A percentile compares a stretch with the other conserved stretches of the same genome.
Evolutionary conservation across 768 basidiomycete genomes (phyloP).

Genomic region (Coprinopsis strossmayeri): DNA sequence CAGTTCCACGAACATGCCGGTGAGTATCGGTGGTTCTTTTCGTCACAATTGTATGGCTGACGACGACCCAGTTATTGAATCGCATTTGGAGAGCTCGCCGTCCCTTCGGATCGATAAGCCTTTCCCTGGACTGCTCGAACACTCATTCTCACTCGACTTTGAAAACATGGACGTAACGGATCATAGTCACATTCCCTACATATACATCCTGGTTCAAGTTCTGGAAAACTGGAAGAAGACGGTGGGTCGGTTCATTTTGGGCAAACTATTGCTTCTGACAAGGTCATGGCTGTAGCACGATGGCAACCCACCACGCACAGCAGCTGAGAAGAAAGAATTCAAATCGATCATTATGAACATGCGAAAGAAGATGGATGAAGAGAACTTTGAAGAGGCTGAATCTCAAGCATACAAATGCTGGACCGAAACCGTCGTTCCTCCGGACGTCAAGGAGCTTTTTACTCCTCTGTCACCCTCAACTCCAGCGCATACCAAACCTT

Average conservation of each 20-base stretch:
- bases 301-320: slow-evolving; percentile 49
- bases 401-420: slow-evolving; percentile 81
- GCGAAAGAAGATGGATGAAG: slow-evolving; percentile 79
- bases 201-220: slow-evolving; percentile 79
- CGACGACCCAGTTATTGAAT: slow-evolving; percentile 66
- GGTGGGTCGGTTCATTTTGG: slow-evolving; percentile 33
- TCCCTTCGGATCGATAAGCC: slow-evolving; percentile 85
- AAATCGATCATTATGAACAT: slow-evolving; percentile 57
- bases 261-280: background rate
- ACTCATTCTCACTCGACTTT: slow-evolving; percentile 67
- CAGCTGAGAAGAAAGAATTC: slow-evolving; percentile 71
- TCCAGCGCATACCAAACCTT: slow-evolving; percentile 39
- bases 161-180: slow-evolving; percentile 80
- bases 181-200: slow-evolving; percentile 86
- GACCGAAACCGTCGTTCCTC: slow-evolving; percentile 56
- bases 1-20: slow-evolving; percentile 87
- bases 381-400: slow-evolving; percentile 96
- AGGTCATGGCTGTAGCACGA: slow-evolving; percentile 45
- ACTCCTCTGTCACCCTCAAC: slow-evolving; percentile 31
- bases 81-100: slow-evolving; percentile 69
- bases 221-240: slow-evolving; percentile 77
- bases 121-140: slow-evolving; percentile 74
- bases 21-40: slow-evolving; percentile 29
- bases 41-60: slow-evolving; percentile 2
- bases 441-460: slow-evolving; percentile 61